A percentile compares a stretch with the other conserved stretches of the same genome.
phyloP scores from a whole-genome alignment of 371 early-diverging fungal species.

The Phascolomyces articulosus region DNA sequence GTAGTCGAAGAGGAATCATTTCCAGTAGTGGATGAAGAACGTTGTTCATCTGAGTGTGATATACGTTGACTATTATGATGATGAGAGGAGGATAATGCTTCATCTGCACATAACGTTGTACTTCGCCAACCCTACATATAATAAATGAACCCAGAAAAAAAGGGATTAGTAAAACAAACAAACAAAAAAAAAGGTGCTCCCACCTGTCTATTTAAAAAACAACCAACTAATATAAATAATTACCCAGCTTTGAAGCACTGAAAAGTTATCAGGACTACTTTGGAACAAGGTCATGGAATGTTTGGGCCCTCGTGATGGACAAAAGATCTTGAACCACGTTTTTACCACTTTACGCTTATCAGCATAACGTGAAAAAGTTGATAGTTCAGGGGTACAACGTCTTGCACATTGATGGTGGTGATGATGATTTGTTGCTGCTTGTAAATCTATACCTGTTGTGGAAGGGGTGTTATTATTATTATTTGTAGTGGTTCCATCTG shows the following conservation, averaged over 20 bases:
- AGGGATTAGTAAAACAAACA: not conserved
- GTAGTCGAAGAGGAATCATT: not conserved
- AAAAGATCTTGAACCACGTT: conserved; percentile 66
- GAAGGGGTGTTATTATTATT: not conserved
- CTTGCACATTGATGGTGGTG: conserved; percentile 15
- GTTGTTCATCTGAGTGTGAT: conserved; percentile 9
- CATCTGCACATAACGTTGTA: conserved; percentile 54
- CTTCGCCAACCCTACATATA: conserved; percentile 56
- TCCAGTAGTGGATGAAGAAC: not conserved
- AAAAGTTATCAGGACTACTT: conserved; percentile 60
- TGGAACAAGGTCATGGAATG: conserved; percentile 60
- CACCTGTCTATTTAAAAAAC: no score
- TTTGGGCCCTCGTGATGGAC: conserved; percentile 48
- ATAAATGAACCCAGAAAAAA: no score
- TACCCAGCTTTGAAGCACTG: conserved; percentile 59
- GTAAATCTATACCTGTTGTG: not conserved
- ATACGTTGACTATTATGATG: conserved; percentile 1
- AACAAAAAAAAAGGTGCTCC: not conserved
- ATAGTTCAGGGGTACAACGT: conserved; percentile 13
- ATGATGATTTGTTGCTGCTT: conserved; percentile 4
- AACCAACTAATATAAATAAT: not conserved
- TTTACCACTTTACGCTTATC: conserved; percentile 50
- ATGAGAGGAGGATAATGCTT: conserved; percentile 10
- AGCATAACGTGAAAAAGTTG: conserved; percentile 43
- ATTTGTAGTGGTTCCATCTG: not conserved